phyloP scores from a whole-genome alignment of 345 rosid species.

The Camelina hispida region DNA sequence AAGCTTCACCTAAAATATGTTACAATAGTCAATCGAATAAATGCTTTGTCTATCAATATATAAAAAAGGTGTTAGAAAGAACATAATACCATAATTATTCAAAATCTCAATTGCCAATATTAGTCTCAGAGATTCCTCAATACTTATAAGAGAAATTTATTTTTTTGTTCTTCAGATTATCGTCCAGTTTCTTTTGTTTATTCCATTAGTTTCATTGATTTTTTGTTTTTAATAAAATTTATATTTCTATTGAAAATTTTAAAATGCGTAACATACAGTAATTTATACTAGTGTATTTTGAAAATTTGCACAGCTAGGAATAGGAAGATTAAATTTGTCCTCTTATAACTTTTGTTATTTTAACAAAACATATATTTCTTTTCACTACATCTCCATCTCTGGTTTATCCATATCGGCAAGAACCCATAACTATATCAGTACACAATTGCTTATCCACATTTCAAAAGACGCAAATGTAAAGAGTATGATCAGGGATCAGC shows the following conservation, averaged over 20 bases:
- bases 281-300: neutral
- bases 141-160: constrained; percentile 1
- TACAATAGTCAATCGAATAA: constrained; percentile 46
- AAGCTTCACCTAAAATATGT: constrained; percentile 47
- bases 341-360: neutral
- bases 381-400: neutral
- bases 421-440: neutral
- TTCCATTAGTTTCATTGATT: constrained; percentile 2
- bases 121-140: constrained; percentile 19
- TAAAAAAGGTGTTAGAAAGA: constrained; percentile 23
- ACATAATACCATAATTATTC: constrained; percentile 31
- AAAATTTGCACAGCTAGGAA: neutral
- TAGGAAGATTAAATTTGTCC: neutral
- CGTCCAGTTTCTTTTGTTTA: neutral
- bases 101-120: constrained; percentile 14
- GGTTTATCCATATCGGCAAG: neutral
- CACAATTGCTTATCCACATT: neutral
- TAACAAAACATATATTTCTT: too few species aligned
- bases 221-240: neutral
- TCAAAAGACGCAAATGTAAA: neutral
- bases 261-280: neutral
- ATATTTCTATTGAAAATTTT: neutral
- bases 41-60: constrained; percentile 38
- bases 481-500: neutral
- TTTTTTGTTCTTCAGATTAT: neutral